Evolutionary conservation across 768 basidiomycete species (phyloP), one percentile per base, ranked within the genome.

Genomic region (Chalciporus sphaerocephalus): DNA sequence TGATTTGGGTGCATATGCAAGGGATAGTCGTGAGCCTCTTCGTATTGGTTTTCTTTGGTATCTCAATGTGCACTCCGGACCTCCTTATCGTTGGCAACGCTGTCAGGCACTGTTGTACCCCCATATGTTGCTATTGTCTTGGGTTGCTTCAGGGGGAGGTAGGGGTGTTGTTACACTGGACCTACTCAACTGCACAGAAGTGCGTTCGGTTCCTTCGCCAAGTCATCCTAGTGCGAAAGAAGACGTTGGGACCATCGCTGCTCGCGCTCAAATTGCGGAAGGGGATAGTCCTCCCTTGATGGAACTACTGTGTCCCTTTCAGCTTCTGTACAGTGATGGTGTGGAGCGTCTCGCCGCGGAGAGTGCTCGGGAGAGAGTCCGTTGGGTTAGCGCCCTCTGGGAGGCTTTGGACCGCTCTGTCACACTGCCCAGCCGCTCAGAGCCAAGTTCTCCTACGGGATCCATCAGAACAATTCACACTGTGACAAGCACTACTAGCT

Each of bases 301-400:
- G 71, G 86, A 92, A 49, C 75, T 81, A 46, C 61, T 95, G 4
- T 90, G 90, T 46, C 92, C 92, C 0, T 95, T 96, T 67, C 92
- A 94, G 61, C 77, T 96, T 72, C 60, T 92, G 27, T 96, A 96
- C 60, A 76, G 78, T 10, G 93, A 96, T 61, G 92, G 93, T 1
- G 82, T 92, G 2, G 93, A 96, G 61, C 69, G 93, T 7, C 62
- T 96, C 20, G 92, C 85, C 5, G 85, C 89, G n/a, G 92, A 94
- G 60, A 92, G 88, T 52, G 76, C 92, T 6, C 65, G 87, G 47
- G 88, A 93, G 62, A 74, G 92, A 54, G 85, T 91, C 41, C 81
- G 85, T 64, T 96, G 93, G 93, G 91, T 94, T 11, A 88, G 87
- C 57, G 79, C 90, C 5, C 78, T 96, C 44, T 92, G 89, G 89